phyloP scores from a whole-genome alignment of 2,329 filamentous ascomycete species.

The Fusarium anguioides region DNA sequence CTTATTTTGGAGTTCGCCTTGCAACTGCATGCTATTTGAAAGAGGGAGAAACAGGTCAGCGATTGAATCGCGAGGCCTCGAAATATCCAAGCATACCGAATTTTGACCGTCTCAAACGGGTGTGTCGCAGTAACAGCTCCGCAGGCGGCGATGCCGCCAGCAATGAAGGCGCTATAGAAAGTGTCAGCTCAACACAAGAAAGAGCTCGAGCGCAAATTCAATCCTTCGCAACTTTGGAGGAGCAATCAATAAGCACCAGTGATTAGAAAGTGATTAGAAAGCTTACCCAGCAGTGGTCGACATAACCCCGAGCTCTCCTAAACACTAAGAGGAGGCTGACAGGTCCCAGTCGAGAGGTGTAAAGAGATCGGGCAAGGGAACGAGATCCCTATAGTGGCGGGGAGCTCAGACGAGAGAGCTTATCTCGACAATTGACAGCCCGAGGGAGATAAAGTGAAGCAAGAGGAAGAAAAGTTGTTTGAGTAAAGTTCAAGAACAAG shows the following conservation, averaged over 20 bases:
- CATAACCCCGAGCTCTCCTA: constrained; percentile 45
- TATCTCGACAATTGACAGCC: constrained; percentile 22
- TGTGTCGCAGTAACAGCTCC: constrained; percentile 98
- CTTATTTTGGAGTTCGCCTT: constrained; percentile 93
- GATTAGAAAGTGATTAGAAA: background rate
- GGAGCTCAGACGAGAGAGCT: constrained; percentile 40
- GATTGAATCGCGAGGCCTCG: too few species aligned
- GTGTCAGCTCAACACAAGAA: constrained; percentile 29
- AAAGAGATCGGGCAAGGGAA: constrained; percentile 1
- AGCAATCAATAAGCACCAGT: background rate
- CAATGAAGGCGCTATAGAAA: constrained; percentile 80
- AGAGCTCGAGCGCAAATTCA: constrained; percentile 1
- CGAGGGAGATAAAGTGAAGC: background rate
- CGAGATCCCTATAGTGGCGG: constrained; percentile 20
- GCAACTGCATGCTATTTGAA: constrained; percentile 81
- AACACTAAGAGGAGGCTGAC: constrained; percentile 17
- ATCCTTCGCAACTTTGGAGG: background rate
- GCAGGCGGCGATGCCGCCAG: constrained; percentile 95
- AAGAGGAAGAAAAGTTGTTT: constrained; percentile 4
- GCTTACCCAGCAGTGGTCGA: constrained; percentile 52
- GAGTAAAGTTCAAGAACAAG: constrained; percentile 15
- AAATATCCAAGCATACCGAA: constrained; percentile 74
- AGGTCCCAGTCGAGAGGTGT: background rate
- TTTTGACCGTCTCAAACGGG: constrained; percentile 99
- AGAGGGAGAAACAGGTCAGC: constrained; percentile 4